Percentiles rank a stretch among this genome's conserved stretches.
Evolutionary conservation across 768 basidiomycete species (phyloP).

Genomic region (Calocera viscosa): DNA sequence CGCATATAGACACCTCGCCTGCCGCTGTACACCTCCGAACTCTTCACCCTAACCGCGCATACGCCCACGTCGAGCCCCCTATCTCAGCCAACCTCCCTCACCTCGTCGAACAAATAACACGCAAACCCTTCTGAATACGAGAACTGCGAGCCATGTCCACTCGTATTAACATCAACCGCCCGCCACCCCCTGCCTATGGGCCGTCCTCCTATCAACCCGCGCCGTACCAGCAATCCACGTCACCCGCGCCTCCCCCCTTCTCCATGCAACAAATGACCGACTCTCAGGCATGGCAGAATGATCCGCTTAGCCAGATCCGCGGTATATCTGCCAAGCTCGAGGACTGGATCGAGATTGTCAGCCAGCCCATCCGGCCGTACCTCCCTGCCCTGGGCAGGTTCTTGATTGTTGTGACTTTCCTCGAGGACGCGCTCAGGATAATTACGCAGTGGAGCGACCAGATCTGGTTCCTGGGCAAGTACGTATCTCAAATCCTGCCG

Average conservation of each 20-base stretch:
- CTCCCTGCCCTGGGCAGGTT: slow-evolving; percentile 92
- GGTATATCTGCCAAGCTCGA: slow-evolving; percentile 64
- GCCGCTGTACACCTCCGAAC: neutral
- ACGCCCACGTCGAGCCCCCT: neutral
- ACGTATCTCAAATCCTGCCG: slow-evolving; percentile 27
- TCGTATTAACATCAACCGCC: slow-evolving; percentile 19
- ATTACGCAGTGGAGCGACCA: slow-evolving; percentile 93
- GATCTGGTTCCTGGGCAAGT: slow-evolving; percentile 96
- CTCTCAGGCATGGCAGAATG: slow-evolving; percentile 22
- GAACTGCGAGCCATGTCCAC: slow-evolving; percentile 12
- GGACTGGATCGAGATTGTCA: slow-evolving; percentile 83
- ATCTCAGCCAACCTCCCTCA: neutral
- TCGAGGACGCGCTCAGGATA: slow-evolving; percentile 92
- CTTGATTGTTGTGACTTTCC: slow-evolving; percentile 93
- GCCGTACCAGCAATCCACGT: slow-evolving; percentile 6
- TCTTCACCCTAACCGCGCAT: neutral
- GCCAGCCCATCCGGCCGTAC: slow-evolving; percentile 86
- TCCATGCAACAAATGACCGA: slow-evolving; percentile 6
- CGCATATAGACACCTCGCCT: neutral
- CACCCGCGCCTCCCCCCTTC: slow-evolving; percentile 15
- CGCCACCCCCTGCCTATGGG: slow-evolving; percentile 13
- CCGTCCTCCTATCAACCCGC: slow-evolving; percentile 9
- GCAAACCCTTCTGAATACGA: neutral
- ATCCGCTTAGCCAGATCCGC: slow-evolving; percentile 67
- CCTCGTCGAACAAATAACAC: slow-evolving; percentile 1